Percentiles rank a stretch among this genome's conserved stretches.
These are phyloP conservation scores for Apiospora marii DNA, from an alignment of 2,329 filamentous ascomycete genomes.

Conservation along the genomic window DNA sequence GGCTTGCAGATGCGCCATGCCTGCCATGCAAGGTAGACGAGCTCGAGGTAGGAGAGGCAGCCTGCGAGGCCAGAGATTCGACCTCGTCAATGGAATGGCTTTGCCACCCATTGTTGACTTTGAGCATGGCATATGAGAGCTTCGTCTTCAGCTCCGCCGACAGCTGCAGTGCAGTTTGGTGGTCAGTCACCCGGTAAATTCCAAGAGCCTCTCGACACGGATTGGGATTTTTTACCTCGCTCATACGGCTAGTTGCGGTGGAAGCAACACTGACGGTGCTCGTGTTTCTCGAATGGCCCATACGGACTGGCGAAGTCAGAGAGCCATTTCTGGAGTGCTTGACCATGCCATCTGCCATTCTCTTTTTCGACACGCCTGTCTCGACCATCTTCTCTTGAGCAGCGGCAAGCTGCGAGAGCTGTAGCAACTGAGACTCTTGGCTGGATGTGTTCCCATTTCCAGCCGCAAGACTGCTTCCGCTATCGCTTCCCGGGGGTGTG, in stretches of 20 bases:
- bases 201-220: slow-evolving; percentile 6
- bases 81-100: slow-evolving; percentile 79
- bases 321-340: slow-evolving; percentile 59
- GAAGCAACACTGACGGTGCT: slow-evolving; percentile 71
- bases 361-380: slow-evolving; percentile 64
- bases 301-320: slow-evolving; percentile 55
- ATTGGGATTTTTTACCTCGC: slow-evolving; percentile 67
- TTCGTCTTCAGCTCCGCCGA: slow-evolving; percentile 76
- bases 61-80: slow-evolving; percentile 75
- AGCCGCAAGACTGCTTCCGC: slow-evolving; percentile 48
- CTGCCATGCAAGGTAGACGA: slow-evolving; percentile 62
- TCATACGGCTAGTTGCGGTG: slow-evolving; percentile 73
- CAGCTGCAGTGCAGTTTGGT: slow-evolving; percentile 33
- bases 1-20: slow-evolving; percentile 62
- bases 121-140: slow-evolving; percentile 92
- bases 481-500: slow-evolving; percentile 53
- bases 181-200: slow-evolving; percentile 19
- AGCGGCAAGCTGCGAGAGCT: slow-evolving; percentile 66
- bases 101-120: slow-evolving; percentile 91
- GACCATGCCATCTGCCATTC: slow-evolving; percentile 78
- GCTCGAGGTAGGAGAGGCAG: slow-evolving; percentile 68
- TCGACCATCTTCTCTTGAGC: slow-evolving; percentile 57
- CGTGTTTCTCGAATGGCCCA: slow-evolving; percentile 73
- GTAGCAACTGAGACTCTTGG: slow-evolving; percentile 63
- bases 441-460: slow-evolving; percentile 53